These are phyloP conservation scores for Candida loeiensis DNA, from an alignment of 805 yeast genomes.

Conservation along the genomic window DNA sequence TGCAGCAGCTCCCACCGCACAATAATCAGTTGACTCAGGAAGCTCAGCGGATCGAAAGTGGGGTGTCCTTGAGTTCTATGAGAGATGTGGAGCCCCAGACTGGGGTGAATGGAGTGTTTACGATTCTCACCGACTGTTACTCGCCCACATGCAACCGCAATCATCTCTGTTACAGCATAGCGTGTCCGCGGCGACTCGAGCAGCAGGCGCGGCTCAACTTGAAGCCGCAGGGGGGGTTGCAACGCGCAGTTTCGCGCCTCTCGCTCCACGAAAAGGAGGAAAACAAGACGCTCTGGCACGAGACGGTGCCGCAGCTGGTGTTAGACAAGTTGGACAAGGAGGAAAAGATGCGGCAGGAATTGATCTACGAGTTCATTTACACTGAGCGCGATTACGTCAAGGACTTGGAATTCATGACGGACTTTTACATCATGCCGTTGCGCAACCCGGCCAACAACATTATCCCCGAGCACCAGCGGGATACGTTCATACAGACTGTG, in stretches of 20 bases:
- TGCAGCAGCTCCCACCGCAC: constrained; percentile 19
- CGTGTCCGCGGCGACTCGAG: constrained; percentile 93
- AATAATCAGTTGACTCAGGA: constrained; percentile 17
- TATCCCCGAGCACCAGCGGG: constrained; percentile 85
- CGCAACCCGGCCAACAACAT: constrained; percentile 69
- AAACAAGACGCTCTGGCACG: constrained; percentile 87
- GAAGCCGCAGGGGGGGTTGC: constrained; percentile 82
- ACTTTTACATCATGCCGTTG: constrained; percentile 89
- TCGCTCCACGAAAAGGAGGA: constrained; percentile 68
- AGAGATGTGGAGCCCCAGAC: constrained; percentile 17
- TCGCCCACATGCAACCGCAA: constrained; percentile 95
- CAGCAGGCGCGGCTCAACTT: constrained; percentile 90
- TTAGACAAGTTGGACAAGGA: constrained; percentile 75
- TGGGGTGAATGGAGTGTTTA: constrained; percentile 85
- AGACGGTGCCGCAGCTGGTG: constrained; percentile 77
- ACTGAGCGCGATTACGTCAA: constrained; percentile 95
- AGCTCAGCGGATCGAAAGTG: constrained; percentile 10
- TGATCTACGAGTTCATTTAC: constrained; percentile 87
- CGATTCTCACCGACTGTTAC: constrained; percentile 88
- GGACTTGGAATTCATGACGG: constrained; percentile 88
- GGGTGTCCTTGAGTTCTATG: not conserved
- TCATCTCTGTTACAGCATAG: constrained; percentile 85
- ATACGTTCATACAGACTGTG: constrained; percentile 85
- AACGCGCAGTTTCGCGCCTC: constrained; percentile 66
- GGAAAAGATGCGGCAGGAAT: constrained; percentile 91